A percentile compares a stretch with the other conserved stretches of the same genome.
phyloP scores from a whole-genome alignment of 306 rosid genomes.

The Abrus precatorius region DNA sequence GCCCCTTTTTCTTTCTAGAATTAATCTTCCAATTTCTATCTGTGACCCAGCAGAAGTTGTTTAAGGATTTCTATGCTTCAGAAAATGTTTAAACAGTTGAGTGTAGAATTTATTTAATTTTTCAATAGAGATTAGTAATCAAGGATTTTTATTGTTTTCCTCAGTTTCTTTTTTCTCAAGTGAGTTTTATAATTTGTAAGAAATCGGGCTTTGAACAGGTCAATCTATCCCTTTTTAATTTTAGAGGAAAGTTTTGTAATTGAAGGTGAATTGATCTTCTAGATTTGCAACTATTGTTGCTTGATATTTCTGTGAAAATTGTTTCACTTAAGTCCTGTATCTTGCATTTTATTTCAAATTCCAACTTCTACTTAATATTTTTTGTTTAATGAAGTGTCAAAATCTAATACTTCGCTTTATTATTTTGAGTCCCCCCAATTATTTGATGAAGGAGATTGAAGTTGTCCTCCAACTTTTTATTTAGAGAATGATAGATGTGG shows the following conservation, averaged over 20 bases:
- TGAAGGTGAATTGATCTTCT: neutral
- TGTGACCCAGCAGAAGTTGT: neutral
- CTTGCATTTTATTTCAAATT: neutral
- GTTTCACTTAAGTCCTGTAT: neutral
- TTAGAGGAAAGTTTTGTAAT: neutral
- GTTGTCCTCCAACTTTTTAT: slow-evolving; percentile 21
- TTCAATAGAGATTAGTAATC: slow-evolving; percentile 24
- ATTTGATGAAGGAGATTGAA: slow-evolving; percentile 33
- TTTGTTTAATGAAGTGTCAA: slow-evolving; percentile 19
- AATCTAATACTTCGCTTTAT: slow-evolving; percentile 9
- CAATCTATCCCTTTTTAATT: slow-evolving; percentile 15
- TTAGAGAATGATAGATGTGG: slow-evolving; percentile 24
- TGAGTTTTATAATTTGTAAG: neutral
- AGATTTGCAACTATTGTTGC: neutral
- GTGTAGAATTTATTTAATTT: slow-evolving; percentile 26
- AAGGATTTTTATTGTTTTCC: neutral
- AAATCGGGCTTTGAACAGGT: slow-evolving; percentile 5
- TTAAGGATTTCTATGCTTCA: neutral
- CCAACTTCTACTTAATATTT: slow-evolving; percentile 30
- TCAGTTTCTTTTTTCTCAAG: neutral
- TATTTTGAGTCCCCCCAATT: slow-evolving; percentile 12
- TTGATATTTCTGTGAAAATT: slow-evolving; percentile 26
- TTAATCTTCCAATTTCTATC: neutral
- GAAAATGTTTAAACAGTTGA: slow-evolving; percentile 1
- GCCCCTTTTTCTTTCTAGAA: neutral